These are phyloP conservation scores for Beauveria bassiana DNA, from an alignment of 2,329 filamentous ascomycete species.

Conservation along the genomic window DNA sequence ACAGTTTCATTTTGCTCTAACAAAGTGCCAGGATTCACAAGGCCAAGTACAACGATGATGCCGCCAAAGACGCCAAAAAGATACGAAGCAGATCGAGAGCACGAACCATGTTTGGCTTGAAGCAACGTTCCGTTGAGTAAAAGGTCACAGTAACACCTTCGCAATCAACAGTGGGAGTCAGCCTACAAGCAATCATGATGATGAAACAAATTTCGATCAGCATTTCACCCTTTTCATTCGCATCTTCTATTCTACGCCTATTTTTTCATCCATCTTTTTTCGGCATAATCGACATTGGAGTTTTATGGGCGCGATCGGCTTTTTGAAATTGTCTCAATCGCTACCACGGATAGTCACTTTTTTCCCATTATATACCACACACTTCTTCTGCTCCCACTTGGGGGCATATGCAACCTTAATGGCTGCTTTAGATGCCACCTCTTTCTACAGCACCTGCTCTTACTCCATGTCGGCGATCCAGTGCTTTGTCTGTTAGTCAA, in stretches of 20 bases:
- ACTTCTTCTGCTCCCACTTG: neutral
- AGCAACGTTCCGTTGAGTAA: constrained; percentile 19
- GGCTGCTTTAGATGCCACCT: neutral
- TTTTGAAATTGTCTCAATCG: neutral
- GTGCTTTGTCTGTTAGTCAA: neutral
- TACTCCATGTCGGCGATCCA: neutral
- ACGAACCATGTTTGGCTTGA: constrained; percentile 60
- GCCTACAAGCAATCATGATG: neutral
- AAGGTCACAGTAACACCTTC: neutral
- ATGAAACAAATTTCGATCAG: neutral
- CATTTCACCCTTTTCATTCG: neutral
- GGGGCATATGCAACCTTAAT: neutral
- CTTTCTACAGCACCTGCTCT: neutral
- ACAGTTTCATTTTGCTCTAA: neutral
- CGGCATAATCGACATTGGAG: constrained; percentile 2
- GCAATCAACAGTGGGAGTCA: neutral
- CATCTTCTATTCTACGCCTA: neutral
- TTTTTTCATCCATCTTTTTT: neutral
- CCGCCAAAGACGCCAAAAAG: constrained; percentile 51
- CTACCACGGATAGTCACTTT: neutral
- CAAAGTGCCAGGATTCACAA: constrained; percentile 75
- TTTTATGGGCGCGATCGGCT: constrained; percentile 1
- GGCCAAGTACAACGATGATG: constrained; percentile 74
- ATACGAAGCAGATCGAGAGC: constrained; percentile 68
- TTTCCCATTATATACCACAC: neutral